Base-by-base conservation (phyloP, 1,284 basidiomycete genomes). In the Trametes versicolor region DNA sequence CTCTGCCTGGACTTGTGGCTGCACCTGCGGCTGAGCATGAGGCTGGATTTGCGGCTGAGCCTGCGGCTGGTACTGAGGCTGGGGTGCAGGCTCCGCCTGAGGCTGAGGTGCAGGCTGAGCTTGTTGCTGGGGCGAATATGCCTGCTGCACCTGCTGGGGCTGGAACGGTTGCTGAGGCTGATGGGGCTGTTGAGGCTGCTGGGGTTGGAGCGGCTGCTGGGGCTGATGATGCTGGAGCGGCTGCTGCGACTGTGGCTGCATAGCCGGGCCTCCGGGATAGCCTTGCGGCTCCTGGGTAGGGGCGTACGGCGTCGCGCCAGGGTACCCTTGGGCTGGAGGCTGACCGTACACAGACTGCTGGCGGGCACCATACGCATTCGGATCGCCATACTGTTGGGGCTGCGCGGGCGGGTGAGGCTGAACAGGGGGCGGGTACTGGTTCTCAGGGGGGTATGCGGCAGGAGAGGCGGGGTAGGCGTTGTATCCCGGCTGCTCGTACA, bases 401-500 rank as follows among this genome's bases (percentile, higher is more conserved):
- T 66, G 61, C 25, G 69, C 66, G n/a, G 72, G 54, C 10, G 50
- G 62, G 6, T 53, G 62, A 29, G 43, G 25, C 41, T 53, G 59
- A 49, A 63, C 53, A 32, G 71, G 68, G 56, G 71, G 70, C 25
- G 62, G 51, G 57, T 67, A 69, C 2, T 66, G 63, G 45, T 77
- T 34, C 43, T 71, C 79, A 0, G 72, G 75, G 56, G 70, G 59
- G 64, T 80, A 83, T 21, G 78, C 74, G 19, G 74, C 65, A 13
- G 77, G 59, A 29, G 78, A 74, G 2, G 77, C 69, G 29, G 83
- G 78, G 63, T 72, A 80, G 0, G 76, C 75, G 54, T 71, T 78
- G 71, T 87, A 87, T 1, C 79, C 80, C 32, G 81, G 78, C 59
- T 85, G 85, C 4, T 83, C 83, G 71, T 86, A 87, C 4, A 76